Base-by-base conservation (phyloP, 768 basidiomycete species). In the Podaxis carcinomalis region DNA sequence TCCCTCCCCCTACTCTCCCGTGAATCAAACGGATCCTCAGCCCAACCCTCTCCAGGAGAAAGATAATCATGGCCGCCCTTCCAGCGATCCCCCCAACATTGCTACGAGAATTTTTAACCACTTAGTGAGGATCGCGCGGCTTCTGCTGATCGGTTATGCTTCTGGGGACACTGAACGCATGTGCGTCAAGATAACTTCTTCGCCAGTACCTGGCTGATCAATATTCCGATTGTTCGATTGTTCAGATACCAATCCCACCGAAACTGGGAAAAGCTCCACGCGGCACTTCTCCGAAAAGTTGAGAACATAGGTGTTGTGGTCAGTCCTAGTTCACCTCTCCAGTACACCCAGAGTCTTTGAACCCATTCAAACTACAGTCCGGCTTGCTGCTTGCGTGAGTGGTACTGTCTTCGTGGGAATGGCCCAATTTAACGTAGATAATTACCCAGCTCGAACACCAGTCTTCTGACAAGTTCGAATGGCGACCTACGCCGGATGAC, bases 271-370 rank as follows among this genome's bases (percentile, higher is more conserved):
- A 36, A 58, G 14, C 53, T 62, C 16, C 56, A 57, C 46, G 35
- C 10, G 1, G 59, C 56, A 16, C 55, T 62, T n/a, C 56, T 57
- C 14, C 49, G 62, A 13, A 62, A 62, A 49, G 32, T 62, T n/a
- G 62, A 62, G 27, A 57, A 54, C 35, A 59, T 62, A 25, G 62
- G 62, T 14, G 51, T 63, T 25, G 62, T 63, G 21, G 62, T 63
- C 53, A 28, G 49, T 32, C 16, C 0, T 35, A 44, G 40, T 53
- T 40, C 14, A 9, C 13, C 23, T 2, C 42, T 23, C n/a, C 40
- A 53, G 37, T 25, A 23, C 21, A 28, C 1, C 27, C 37, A 27
- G 16, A 5, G 7, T 52, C 19, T 42, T 19, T 39, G 44, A 40
- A 23, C 13, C 39, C 14, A 53, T 40, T 21, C 51, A 21, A 21